These are phyloP conservation scores for Trichoderma polysporum DNA, from an alignment of 2,329 filamentous ascomycete genomes.

Conservation along the genomic window DNA sequence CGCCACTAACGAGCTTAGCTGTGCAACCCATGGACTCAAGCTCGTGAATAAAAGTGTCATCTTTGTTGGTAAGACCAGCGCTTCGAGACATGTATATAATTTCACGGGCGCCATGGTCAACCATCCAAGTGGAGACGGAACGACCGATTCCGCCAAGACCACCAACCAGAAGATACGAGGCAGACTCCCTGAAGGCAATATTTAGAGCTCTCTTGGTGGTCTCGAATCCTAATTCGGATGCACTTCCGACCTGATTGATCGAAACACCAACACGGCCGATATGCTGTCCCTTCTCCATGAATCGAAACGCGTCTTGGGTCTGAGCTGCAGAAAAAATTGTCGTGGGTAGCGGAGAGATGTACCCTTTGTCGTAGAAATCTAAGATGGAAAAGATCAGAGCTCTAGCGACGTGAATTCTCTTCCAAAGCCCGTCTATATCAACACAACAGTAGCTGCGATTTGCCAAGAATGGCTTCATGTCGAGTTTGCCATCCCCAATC, in stretches of 20 bases:
- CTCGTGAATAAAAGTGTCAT: neutral
- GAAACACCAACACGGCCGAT: conserved; percentile 45
- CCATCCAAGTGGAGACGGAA: neutral
- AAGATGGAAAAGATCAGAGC: no score
- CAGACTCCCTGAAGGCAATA: no score
- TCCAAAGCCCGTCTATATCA: neutral
- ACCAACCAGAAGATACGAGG: conserved; percentile 34
- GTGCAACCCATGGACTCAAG: neutral
- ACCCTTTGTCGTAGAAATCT: no score
- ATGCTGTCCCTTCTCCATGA: conserved; percentile 44
- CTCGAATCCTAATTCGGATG: no score
- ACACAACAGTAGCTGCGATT: neutral
- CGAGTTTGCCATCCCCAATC: no score
- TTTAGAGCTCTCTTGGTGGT: neutral
- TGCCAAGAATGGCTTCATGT: neutral
- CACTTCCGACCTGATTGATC: conserved; percentile 26
- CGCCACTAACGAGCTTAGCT: neutral
- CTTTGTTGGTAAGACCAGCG: neutral
- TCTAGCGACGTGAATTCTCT: neutral
- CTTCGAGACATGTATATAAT: neutral
- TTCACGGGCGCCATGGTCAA: neutral
- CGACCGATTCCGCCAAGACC: conserved; percentile 35
- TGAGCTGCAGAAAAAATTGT: no score
- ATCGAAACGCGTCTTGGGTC: conserved; percentile 41
- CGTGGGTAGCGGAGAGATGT: no score